Conservation (phyloP, 352 stramenopile genomes). For the Globisporangium spinosum region DNA sequence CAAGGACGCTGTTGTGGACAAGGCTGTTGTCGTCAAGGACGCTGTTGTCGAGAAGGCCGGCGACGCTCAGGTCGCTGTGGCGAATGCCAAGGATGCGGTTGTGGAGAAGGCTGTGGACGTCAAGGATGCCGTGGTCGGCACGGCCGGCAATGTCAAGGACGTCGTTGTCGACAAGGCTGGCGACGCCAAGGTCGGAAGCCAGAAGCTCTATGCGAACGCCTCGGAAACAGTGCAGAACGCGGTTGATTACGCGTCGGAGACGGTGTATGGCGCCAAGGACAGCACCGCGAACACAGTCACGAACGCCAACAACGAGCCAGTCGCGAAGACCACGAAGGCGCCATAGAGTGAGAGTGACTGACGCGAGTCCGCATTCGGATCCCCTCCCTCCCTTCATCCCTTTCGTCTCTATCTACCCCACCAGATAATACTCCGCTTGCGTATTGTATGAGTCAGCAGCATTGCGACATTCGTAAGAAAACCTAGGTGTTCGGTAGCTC, state of each 20-base stretch:
- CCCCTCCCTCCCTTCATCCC: too few relatives aligned
- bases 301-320: not conserved
- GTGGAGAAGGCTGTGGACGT: not conserved
- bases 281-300: not conserved
- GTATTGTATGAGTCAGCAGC: not conserved
- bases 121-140: not conserved
- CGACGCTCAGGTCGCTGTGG: not conserved
- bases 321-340: not conserved
- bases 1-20: constrained; percentile 15
- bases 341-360: not conserved
- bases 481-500: not conserved
- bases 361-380: too few relatives aligned
- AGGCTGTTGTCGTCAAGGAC: not conserved
- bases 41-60: not conserved
- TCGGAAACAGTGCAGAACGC: not conserved
- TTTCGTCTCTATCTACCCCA: not conserved
- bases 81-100: not conserved
- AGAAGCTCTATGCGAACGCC: not conserved
- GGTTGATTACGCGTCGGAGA: not conserved
- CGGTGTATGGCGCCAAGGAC: not conserved
- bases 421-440: not conserved
- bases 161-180: not conserved
- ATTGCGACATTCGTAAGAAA: not conserved
- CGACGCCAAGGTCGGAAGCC: not conserved
- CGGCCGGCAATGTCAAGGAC: not conserved